Conservation (phyloP, 2,329 filamentous ascomycete species). For the Xylariales sp. region DNA sequence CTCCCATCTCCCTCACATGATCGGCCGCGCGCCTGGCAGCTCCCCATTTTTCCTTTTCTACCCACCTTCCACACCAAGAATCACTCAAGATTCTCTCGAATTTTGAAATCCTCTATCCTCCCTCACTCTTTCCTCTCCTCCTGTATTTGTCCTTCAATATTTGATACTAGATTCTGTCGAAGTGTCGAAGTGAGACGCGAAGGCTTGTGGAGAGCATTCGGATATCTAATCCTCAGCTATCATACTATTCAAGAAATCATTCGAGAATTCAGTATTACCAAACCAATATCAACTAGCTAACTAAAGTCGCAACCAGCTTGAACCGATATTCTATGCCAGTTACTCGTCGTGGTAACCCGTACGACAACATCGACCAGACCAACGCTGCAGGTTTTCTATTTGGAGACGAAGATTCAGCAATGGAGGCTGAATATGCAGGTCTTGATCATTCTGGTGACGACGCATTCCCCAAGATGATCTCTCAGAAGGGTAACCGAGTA, state of each 20-base stretch:
- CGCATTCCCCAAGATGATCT: constrained; percentile 79
- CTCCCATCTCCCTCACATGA: not conserved
- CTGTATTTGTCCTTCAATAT: not conserved
- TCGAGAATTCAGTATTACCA: too few relatives aligned
- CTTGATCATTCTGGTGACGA: constrained; percentile 73
- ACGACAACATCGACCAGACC: constrained; percentile 73
- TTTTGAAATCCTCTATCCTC: not conserved
- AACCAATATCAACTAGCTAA: too few relatives aligned
- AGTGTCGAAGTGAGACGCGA: too few relatives aligned
- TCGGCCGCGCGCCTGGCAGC: not conserved
- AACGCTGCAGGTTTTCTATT: constrained; percentile 86
- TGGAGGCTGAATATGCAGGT: constrained; percentile 65
- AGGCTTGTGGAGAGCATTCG: too few relatives aligned
- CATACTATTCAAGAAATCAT: too few relatives aligned
- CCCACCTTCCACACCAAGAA: not conserved
- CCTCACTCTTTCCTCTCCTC: not conserved
- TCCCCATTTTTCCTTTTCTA: not conserved
- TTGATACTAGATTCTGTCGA: too few relatives aligned
- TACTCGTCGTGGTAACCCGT: constrained; percentile 63
- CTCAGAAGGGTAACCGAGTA: constrained; percentile 51
- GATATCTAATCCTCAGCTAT: too few relatives aligned
- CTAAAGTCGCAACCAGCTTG: constrained; percentile 43
- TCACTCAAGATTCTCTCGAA: not conserved
- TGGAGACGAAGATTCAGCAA: constrained; percentile 64
- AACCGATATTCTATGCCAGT: constrained; percentile 96